Conservation (phyloP, 768 basidiomycete species). For the Steccherinum ochraceum region DNA sequence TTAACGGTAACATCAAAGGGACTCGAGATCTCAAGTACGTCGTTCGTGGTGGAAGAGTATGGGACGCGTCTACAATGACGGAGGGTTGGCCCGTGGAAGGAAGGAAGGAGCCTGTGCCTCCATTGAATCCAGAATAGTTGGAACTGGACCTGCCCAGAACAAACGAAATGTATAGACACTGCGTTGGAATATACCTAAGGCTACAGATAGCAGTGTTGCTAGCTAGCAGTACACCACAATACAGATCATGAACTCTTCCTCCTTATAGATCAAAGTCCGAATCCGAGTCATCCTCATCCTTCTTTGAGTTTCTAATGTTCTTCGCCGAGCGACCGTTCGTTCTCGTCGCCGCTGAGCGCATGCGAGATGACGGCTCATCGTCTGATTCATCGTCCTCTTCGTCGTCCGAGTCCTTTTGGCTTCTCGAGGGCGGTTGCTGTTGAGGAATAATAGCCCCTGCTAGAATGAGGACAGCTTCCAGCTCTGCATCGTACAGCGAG, state of each 20-base stretch:
- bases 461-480: conserved; percentile 64
- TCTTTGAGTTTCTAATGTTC: conserved; percentile 44
- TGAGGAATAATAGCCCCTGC: conserved; percentile 59
- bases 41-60: conserved; percentile 61
- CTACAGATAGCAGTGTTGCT: no score
- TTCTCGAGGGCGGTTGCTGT: conserved; percentile 33
- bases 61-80: conserved; percentile 60
- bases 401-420: conserved; percentile 22
- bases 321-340: conserved; percentile 44
- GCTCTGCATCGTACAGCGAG: conserved; percentile 36
- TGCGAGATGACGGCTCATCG: conserved; percentile 43
- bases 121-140: conserved; percentile 47
- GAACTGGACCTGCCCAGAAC: no score
- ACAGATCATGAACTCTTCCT: no score
- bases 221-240: no score
- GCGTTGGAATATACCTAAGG: no score
- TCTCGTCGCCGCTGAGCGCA: conserved; percentile 52
- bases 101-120: conserved; percentile 46
- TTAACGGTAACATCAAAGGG: conserved; percentile 42
- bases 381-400: conserved; percentile 44
- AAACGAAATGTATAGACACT: no score
- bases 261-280: conserved; percentile 57
- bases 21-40: conserved; percentile 52
- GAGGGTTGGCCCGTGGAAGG: conserved; percentile 70
- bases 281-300: conserved; percentile 67